These are phyloP conservation scores for Neurospora sp. DNA, from an alignment of 495 filamentous ascomycete species.

Conservation along the genomic window DNA sequence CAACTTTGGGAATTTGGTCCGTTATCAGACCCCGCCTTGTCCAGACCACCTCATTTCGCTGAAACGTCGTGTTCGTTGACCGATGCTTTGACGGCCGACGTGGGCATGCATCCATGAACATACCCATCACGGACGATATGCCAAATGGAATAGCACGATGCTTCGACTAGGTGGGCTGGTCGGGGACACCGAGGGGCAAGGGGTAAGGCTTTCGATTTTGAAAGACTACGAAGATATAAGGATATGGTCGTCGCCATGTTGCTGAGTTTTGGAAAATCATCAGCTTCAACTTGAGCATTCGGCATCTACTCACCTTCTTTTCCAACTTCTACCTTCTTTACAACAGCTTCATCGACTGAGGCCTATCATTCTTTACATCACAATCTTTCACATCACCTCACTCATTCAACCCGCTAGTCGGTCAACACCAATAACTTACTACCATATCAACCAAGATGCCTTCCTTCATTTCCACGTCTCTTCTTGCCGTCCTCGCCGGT, in stretches of 20 bases:
- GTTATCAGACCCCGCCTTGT: background rate
- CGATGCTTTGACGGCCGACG: background rate
- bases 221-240: background rate
- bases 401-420: conserved; percentile 1
- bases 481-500: conserved; percentile 37
- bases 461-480: conserved; percentile 17
- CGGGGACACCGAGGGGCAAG: background rate
- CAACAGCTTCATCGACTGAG: conserved; percentile 20
- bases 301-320: conserved; percentile 12
- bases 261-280: conserved; percentile 3
- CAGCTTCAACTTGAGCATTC: conserved; percentile 4
- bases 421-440: background rate
- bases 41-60: conserved; percentile 11
- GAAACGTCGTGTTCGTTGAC: conserved; percentile 8
- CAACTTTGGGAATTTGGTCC: background rate
- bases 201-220: background rate
- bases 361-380: conserved; percentile 16
- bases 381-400: conserved; percentile 1
- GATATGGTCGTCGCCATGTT: background rate
- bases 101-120: background rate
- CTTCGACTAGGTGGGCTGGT: background rate
- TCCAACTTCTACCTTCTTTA: conserved; percentile 11
- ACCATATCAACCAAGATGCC: conserved; percentile 14
- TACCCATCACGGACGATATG: background rate
- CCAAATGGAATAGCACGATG: background rate